Conservation (phyloP, 2,329 filamentous ascomycete species). For the Fusarium graminum region DNA sequence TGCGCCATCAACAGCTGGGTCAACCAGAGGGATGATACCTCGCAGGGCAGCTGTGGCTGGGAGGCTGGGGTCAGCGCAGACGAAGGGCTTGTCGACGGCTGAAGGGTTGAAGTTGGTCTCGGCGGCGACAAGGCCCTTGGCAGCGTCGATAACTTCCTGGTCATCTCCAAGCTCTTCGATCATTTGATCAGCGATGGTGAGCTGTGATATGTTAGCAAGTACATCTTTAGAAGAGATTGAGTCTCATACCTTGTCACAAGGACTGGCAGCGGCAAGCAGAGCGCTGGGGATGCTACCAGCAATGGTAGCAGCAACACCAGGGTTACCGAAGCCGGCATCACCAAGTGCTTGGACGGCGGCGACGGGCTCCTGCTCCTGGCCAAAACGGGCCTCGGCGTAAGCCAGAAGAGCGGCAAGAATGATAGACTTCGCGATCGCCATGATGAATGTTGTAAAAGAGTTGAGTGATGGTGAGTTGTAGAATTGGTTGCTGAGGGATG, state of each 20-base stretch:
- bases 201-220: slow-evolving; percentile 55
- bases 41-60: slow-evolving; percentile 71
- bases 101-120: slow-evolving; percentile 83
- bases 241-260: slow-evolving; percentile 69
- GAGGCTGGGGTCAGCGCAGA: slow-evolving; percentile 73
- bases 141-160: slow-evolving; percentile 70
- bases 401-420: slow-evolving; percentile 52
- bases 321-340: slow-evolving; percentile 61
- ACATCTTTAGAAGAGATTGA: not conserved
- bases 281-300: slow-evolving; percentile 71
- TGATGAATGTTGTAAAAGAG: slow-evolving; percentile 1
- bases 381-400: slow-evolving; percentile 68
- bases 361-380: slow-evolving; percentile 72
- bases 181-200: slow-evolving; percentile 74
- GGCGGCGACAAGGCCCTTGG: slow-evolving; percentile 72
- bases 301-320: slow-evolving; percentile 73
- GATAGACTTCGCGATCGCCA: slow-evolving; percentile 37
- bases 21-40: slow-evolving; percentile 76
- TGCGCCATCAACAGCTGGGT: slow-evolving; percentile 70
- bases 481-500: slow-evolving; percentile 16
- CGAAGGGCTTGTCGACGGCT: slow-evolving; percentile 67
- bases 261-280: slow-evolving; percentile 73
- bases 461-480: slow-evolving; percentile 10
- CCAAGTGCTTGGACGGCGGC: slow-evolving; percentile 65
- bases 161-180: slow-evolving; percentile 71